These are phyloP conservation scores for Gnomoniopsis sp. DNA, from an alignment of 2,329 filamentous ascomycete genomes.

Conservation along the genomic window DNA sequence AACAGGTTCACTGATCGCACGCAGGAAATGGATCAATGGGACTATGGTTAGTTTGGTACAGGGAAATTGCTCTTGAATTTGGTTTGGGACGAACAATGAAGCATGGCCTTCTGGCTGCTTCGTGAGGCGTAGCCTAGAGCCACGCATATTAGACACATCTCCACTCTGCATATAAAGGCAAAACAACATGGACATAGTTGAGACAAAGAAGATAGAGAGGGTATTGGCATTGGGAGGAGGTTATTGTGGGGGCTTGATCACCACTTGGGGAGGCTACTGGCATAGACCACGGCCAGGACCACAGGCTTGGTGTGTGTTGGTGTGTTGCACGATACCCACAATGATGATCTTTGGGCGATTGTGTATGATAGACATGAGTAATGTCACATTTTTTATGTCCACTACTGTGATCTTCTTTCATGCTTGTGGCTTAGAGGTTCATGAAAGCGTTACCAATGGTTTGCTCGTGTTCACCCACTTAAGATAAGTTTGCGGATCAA, in stretches of 20 bases:
- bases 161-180: constrained; percentile 42
- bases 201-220: not conserved
- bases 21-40: not conserved
- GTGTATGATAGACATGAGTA: too few species aligned
- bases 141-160: constrained; percentile 43
- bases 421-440: too few species aligned
- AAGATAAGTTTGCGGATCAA: too few species aligned
- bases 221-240: not conserved
- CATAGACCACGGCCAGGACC: too few species aligned
- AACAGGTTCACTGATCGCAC: constrained; percentile 2
- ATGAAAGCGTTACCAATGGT: too few species aligned
- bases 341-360: too few species aligned
- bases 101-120: constrained; percentile 14
- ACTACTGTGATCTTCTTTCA: too few species aligned
- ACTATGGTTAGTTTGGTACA: not conserved
- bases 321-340: too few species aligned
- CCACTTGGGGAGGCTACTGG: too few species aligned
- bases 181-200: constrained; percentile 15
- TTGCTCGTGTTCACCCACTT: too few species aligned
- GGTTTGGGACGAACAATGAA: not conserved
- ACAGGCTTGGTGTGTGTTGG: too few species aligned
- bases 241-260: not conserved
- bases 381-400: too few species aligned
- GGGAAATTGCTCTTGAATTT: constrained; percentile 21
- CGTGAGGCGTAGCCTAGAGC: constrained; percentile 14